Evolutionary conservation across 192 early-diverging fungal species (phyloP).

Genomic region (Backusella liffmaniae): DNA sequence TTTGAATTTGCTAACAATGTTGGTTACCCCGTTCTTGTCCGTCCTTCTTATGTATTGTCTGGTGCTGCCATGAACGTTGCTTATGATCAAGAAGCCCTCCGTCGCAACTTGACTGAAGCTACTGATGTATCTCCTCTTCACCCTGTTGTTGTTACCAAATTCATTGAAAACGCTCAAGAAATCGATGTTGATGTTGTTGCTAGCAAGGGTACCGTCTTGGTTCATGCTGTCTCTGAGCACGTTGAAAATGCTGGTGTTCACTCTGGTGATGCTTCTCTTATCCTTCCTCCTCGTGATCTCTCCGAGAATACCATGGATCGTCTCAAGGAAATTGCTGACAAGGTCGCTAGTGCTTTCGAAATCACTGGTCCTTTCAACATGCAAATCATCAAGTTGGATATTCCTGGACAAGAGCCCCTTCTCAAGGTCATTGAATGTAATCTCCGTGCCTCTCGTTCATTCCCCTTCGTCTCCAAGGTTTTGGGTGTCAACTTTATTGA

Average conservation of each 20-base stretch:
- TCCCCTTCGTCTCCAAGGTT: conserved; percentile 98
- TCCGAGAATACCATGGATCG: conserved; percentile 48
- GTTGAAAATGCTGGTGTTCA: conserved; percentile 98
- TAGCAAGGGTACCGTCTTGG: conserved; percentile 74
- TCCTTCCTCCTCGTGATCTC: conserved; percentile 75
- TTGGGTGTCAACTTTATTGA: conserved; percentile 91
- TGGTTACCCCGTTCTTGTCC: conserved; percentile 91
- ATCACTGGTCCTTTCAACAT: conserved; percentile 99
- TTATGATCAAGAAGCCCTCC: conserved; percentile 71
- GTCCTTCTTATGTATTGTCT: conserved; percentile 96
- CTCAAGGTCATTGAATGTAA: conserved; percentile 99
- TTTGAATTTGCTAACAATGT: conserved; percentile 80
- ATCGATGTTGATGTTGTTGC: conserved; percentile 96
- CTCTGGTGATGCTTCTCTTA: conserved; percentile 94
- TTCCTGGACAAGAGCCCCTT: conserved; percentile 33
- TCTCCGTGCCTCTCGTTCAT: conserved; percentile 93
- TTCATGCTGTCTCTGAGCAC: conserved; percentile 93
- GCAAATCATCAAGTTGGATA: conserved; percentile 82
- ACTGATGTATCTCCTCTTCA: conserved; percentile 89
- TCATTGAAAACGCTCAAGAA: conserved; percentile 91
- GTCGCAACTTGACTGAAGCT: conserved; percentile 75
- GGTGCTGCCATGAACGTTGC: conserved; percentile 99
- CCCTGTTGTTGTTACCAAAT: conserved; percentile 97
- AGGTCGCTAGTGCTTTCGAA: conserved; percentile 86
- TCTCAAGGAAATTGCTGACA: conserved; percentile 77